Evolutionary conservation across 2,329 filamentous ascomycete species (phyloP).

Genomic region (Dothidotthia symphoricarpi): DNA sequence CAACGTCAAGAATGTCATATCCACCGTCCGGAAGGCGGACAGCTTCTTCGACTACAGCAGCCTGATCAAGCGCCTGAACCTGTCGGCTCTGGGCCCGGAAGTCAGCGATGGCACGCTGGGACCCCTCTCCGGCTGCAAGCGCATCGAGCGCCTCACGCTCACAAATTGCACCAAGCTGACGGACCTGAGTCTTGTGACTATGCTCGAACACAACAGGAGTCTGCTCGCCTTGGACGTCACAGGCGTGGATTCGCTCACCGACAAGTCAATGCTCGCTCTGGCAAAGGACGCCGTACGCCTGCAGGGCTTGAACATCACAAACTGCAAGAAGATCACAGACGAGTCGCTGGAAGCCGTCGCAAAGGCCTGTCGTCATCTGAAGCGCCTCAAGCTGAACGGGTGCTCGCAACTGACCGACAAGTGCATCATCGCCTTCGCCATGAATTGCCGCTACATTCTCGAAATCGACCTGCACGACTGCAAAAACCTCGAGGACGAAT

Average conservation of each 20-base stretch:
- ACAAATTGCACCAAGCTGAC: constrained; percentile 85
- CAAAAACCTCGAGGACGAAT: constrained; percentile 73
- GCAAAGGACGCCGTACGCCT: constrained; percentile 79
- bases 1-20: constrained; percentile 77
- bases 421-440: constrained; percentile 80
- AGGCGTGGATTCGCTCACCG: constrained; percentile 74
- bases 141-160: constrained; percentile 87
- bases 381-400: constrained; percentile 92
- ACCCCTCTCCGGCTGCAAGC: constrained; percentile 79
- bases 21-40: constrained; percentile 67
- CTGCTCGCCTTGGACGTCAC: constrained; percentile 90
- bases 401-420: constrained; percentile 81
- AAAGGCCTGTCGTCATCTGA: constrained; percentile 78
- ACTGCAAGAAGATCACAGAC: constrained; percentile 80
- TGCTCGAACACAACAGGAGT: constrained; percentile 75
- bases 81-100: constrained; percentile 71
- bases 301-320: constrained; percentile 90
- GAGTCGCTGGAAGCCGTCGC: constrained; percentile 80
- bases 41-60: constrained; percentile 87
- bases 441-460: constrained; percentile 85
- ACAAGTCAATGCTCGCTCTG: constrained; percentile 73
- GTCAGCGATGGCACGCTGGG: constrained; percentile 88
- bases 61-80: constrained; percentile 87
- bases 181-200: constrained; percentile 75
- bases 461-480: constrained; percentile 95